Conservation (phyloP, 1,139 yeast species). For the Spathaspora sp. region DNA sequence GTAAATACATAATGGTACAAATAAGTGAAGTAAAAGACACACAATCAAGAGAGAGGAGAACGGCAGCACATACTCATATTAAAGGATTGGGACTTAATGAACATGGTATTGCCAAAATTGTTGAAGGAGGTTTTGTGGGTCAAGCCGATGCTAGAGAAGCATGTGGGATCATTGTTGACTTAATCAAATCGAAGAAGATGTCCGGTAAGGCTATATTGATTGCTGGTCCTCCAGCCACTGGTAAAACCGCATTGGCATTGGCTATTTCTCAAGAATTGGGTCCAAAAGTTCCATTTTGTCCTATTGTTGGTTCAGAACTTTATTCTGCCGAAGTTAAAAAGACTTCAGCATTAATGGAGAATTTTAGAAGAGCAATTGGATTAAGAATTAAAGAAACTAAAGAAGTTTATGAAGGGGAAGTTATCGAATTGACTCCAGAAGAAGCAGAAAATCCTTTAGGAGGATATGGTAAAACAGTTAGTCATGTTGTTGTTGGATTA, state of each 20-base stretch:
- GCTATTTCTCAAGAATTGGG: conserved; percentile 97
- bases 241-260: conserved; percentile 93
- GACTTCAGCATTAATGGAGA: conserved; percentile 96
- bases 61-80: conserved; percentile 97
- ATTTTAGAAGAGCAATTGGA: conserved; percentile 95
- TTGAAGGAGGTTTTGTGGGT: conserved; percentile 96
- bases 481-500: conserved; percentile 91
- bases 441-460: conserved; percentile 97
- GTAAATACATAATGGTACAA: conserved; percentile 60
- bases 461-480: conserved; percentile 95
- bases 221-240: conserved; percentile 98
- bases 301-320: conserved; percentile 92
- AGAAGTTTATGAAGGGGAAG: conserved; percentile 98
- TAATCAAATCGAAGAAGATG: conserved; percentile 90
- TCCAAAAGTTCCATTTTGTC: conserved; percentile 97
- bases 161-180: conserved; percentile 91
- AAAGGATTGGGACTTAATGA: conserved; percentile 94
- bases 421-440: conserved; percentile 93
- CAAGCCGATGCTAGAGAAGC: conserved; percentile 96
- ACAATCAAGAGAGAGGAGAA: conserved; percentile 62
- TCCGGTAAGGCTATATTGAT: conserved; percentile 93
- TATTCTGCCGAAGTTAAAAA: conserved; percentile 97
- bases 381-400: conserved; percentile 94
- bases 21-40: conserved; percentile 77
- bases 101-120: conserved; percentile 76